Conservation (phyloP, 2,329 filamentous ascomycete species). For the Ceratocystis eucalypticola region DNA sequence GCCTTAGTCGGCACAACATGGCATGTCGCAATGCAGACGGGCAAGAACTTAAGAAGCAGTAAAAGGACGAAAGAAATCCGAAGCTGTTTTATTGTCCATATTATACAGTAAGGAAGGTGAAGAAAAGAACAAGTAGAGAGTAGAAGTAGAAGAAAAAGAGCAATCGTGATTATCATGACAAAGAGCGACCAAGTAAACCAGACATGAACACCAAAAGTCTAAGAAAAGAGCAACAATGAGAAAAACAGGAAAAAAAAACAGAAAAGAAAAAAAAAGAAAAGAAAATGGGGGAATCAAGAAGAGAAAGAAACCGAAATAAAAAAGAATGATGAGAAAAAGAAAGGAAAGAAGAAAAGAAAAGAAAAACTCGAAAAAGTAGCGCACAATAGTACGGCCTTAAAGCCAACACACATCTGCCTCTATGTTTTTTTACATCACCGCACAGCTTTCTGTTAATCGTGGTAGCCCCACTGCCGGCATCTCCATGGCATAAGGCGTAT, state of each 20-base stretch:
- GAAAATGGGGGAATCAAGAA: conserved; percentile 2
- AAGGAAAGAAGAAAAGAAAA: conserved; percentile 7
- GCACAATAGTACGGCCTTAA: neutral
- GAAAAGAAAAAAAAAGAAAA: neutral
- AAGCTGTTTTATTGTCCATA: neutral
- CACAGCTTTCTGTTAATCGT: conserved; percentile 30
- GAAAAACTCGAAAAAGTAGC: conserved; percentile 4
- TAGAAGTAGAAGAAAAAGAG: neutral
- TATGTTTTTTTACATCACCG: conserved; percentile 31
- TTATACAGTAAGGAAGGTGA: neutral
- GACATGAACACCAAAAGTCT: conserved; percentile 11
- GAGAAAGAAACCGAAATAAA: conserved; percentile 8
- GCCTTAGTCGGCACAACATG: no score
- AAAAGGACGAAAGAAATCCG: no score
- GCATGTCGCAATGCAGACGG: neutral
- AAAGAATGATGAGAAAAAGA: conserved; percentile 1
- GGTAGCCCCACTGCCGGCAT: conserved; percentile 28
- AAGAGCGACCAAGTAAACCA: conserved; percentile 8
- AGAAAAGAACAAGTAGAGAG: neutral
- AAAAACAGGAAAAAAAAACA: neutral
- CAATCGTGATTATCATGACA: neutral
- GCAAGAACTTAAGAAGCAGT: no score
- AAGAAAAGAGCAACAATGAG: neutral
- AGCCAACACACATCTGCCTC: neutral
- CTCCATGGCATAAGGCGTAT: conserved; percentile 25